phyloP scores from a whole-genome alignment of 225 moss, liverwort and hornwort genomes.

The Climacium dendroides region DNA sequence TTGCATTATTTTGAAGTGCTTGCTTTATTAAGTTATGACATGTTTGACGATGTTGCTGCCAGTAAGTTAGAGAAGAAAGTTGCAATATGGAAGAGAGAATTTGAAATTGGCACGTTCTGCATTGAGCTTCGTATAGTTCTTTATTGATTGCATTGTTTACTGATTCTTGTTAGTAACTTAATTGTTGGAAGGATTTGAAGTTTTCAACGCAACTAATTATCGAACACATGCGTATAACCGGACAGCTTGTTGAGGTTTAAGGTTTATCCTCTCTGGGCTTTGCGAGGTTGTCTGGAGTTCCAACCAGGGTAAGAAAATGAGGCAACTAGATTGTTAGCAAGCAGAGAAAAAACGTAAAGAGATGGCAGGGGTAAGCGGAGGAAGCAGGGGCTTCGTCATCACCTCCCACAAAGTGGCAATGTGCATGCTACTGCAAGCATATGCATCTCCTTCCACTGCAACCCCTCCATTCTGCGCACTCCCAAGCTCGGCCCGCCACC shows the following conservation, averaged over 20 bases:
- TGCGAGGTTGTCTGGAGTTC: background rate
- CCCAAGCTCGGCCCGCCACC: slow-evolving; percentile 56
- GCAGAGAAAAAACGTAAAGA: background rate
- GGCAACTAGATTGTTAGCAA: background rate
- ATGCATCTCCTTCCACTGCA: slow-evolving; percentile 54
- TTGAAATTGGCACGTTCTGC: background rate
- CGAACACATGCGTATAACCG: background rate
- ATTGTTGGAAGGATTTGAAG: background rate
- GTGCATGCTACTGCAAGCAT: slow-evolving; percentile 69
- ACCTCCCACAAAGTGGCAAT: slow-evolving; percentile 75
- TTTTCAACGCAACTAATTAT: background rate
- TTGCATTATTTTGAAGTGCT: background rate
- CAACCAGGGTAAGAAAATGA: background rate
- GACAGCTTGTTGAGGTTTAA: background rate
- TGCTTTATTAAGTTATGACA: background rate
- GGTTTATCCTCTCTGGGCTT: background rate
- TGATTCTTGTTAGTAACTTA: too few species aligned
- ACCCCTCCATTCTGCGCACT: slow-evolving; percentile 44
- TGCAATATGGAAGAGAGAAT: background rate
- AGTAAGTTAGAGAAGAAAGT: background rate
- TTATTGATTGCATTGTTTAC: background rate
- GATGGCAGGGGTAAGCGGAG: slow-evolving; percentile 2
- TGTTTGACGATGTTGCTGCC: background rate
- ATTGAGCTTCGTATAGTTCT: background rate
- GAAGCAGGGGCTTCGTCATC: slow-evolving; percentile 53